Evolutionary conservation across 257 asterid genomes (phyloP).

Genomic region (Fraxinus pennsylvanica): DNA sequence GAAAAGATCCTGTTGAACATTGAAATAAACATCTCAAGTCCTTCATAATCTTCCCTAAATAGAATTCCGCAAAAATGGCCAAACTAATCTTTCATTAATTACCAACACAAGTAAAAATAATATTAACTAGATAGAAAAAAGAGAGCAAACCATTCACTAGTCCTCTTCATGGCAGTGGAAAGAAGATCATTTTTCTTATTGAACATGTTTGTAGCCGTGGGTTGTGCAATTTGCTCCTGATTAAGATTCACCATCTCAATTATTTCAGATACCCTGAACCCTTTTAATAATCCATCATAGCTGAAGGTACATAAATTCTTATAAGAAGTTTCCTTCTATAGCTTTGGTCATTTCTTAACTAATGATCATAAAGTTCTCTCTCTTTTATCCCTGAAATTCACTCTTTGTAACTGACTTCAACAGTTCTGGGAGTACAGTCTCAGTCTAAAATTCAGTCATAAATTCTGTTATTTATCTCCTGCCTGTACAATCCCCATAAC

Average conservation of each 20-base stretch:
- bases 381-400: constrained; percentile 6
- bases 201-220: constrained; percentile 39
- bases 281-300: constrained; percentile 11
- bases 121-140: neutral
- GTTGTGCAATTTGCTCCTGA: constrained; percentile 28
- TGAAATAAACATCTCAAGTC: constrained; percentile 7
- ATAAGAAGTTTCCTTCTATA: neutral
- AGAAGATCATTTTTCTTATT: constrained; percentile 66
- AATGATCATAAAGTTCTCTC: constrained; percentile 1
- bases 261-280: constrained; percentile 16
- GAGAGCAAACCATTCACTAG: constrained; percentile 70
- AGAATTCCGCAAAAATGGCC: neutral
- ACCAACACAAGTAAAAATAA: neutral
- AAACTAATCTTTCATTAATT: neutral
- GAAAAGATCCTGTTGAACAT: constrained; percentile 69
- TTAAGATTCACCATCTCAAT: constrained; percentile 33
- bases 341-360: constrained; percentile 12
- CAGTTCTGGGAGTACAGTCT: constrained; percentile 13
- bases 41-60: neutral
- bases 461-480: constrained; percentile 1
- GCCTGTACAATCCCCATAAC: constrained; percentile 30
- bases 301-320: constrained; percentile 10
- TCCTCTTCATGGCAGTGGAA: constrained; percentile 78
- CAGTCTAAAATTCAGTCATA: constrained; percentile 21
- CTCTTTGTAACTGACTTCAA: neutral